Base-by-base conservation (phyloP, 768 basidiomycete species). In the Boletus huronensis region DNA sequence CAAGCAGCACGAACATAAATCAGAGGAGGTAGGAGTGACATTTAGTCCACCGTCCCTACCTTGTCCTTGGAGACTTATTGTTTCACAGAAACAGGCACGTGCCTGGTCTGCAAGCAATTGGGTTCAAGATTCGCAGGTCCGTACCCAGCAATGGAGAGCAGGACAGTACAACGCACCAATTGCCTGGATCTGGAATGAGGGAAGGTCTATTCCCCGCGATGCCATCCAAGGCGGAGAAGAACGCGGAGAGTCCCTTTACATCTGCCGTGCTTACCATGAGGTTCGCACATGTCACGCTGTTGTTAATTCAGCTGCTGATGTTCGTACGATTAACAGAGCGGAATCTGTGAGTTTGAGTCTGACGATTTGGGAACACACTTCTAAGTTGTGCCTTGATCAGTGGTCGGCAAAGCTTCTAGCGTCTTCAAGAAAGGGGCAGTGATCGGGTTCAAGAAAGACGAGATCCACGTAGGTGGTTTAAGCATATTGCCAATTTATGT, bases 381-480 rank as follows among this genome's bases (percentile, higher is more conserved):
- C 53, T 54, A 45, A 61, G 25, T 14, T 38, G 34, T 36, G 21
- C 40, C 28, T 52, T 35, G 52, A 43, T 11, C 54, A 88, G 87
- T 85, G 63, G 60, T 87, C 51, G 88, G 88, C 17, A 88, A 87
- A 63, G 86, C 85, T 2, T 82, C 80, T 26, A 57, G 66, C 3
- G 73, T 71, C 17, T 82, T 85, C 71, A 64, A 81, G 64, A 79
- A 83, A 59, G 88, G 88, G 7, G 82, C 76, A 19, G 79, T 81
- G 39, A 78, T 90, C 49, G 87, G 88, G 16, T 88, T 78, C 64
- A 74, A 70, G 43, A 72, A 81, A 58, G 72, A 83, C 5, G 85
- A 84, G 62, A 72, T 82, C 41, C 78, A 84, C 2, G 88, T 86
- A 68, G 42, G 72, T 62, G 16, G n/a, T 43, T 36, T 34, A 26